Percentiles rank a stretch among this genome's conserved stretches.
Evolutionary conservation across 192 early-diverging fungal species (phyloP).

Genomic region (Irineochytrium annulatum): DNA sequence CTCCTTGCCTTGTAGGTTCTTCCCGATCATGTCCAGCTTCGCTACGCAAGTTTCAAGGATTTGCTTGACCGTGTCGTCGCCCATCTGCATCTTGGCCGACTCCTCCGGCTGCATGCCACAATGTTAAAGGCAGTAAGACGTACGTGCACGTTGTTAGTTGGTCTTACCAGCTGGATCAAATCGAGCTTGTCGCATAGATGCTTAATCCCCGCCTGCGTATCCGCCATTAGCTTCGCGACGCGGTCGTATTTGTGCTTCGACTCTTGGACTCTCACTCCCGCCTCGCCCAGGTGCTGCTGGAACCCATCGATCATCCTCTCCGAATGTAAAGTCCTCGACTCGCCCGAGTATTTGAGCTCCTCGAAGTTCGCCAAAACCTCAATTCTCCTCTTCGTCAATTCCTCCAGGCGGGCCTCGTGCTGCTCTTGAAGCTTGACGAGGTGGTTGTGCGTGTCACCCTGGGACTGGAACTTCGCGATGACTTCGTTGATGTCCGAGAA

Average conservation of each 20-base stretch:
- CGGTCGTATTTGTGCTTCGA: conserved; percentile 47
- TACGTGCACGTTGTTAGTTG: background rate
- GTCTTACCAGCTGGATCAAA: conserved; percentile 40
- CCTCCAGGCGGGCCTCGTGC: conserved; percentile 45
- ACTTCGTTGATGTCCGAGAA: conserved; percentile 59
- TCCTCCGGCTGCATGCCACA: conserved; percentile 15
- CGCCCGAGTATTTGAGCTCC: conserved; percentile 43
- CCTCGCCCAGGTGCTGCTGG: conserved; percentile 41
- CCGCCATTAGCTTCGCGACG: conserved; percentile 41
- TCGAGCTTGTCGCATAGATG: conserved; percentile 61
- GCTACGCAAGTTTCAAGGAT: conserved; percentile 43
- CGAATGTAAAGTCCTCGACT: conserved; percentile 34
- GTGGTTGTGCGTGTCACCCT: conserved; percentile 57
- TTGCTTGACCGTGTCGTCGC: conserved; percentile 36
- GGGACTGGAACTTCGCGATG: conserved; percentile 57
- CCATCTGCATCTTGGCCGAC: conserved; percentile 21
- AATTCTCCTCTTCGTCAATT: conserved; percentile 42
- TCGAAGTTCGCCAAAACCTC: conserved; percentile 43
- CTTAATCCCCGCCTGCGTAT: conserved; percentile 49
- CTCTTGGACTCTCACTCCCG: conserved; percentile 33
- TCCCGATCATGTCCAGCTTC: conserved; percentile 44
- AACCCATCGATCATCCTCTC: conserved; percentile 49
- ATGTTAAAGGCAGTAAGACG: background rate
- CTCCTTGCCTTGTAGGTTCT: conserved; percentile 48
- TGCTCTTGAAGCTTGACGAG: conserved; percentile 40